Evolutionary conservation across 2,329 filamentous ascomycete species (phyloP).

Genomic region (Byssoonygena ceratinophila): DNA sequence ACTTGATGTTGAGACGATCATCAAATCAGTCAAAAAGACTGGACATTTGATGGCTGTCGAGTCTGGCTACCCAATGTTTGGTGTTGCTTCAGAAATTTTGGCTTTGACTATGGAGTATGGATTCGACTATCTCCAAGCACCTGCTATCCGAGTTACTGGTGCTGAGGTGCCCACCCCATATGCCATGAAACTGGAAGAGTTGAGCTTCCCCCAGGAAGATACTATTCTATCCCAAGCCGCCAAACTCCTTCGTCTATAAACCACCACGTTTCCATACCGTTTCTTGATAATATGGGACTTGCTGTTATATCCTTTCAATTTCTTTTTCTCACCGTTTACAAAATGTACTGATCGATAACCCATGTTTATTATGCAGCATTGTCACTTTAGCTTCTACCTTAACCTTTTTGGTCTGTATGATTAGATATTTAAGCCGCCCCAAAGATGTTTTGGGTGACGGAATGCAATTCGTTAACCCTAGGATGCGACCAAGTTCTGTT

Average conservation of each 20-base stretch:
- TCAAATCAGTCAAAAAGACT: slow-evolving; percentile 98
- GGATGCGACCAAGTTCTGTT: background rate
- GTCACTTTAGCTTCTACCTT: background rate
- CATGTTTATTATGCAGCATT: slow-evolving; percentile 5
- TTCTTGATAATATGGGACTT: background rate
- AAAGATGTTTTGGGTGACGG: background rate
- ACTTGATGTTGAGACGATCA: slow-evolving; percentile 84
- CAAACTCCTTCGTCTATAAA: slow-evolving; percentile 73
- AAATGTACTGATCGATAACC: slow-evolving; percentile 10
- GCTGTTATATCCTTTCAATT: background rate
- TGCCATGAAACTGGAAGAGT: slow-evolving; percentile 81
- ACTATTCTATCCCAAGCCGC: slow-evolving; percentile 80
- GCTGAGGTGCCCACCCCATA: slow-evolving; percentile 97
- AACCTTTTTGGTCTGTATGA: slow-evolving; percentile 12
- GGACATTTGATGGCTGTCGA: slow-evolving; percentile 82
- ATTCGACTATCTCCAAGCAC: slow-evolving; percentile 94
- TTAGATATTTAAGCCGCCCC: slow-evolving; percentile 6
- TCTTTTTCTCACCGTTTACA: background rate
- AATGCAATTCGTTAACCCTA: background rate
- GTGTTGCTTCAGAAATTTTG: slow-evolving; percentile 84
- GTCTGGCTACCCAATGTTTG: slow-evolving; percentile 92
- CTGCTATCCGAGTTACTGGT: slow-evolving; percentile 86
- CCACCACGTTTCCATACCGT: background rate
- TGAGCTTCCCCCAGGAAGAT: slow-evolving; percentile 85
- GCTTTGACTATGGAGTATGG: slow-evolving; percentile 94